Conservation (phyloP, 2,329 filamentous ascomycete species). For the Aurifilum marmelostoma region DNA sequence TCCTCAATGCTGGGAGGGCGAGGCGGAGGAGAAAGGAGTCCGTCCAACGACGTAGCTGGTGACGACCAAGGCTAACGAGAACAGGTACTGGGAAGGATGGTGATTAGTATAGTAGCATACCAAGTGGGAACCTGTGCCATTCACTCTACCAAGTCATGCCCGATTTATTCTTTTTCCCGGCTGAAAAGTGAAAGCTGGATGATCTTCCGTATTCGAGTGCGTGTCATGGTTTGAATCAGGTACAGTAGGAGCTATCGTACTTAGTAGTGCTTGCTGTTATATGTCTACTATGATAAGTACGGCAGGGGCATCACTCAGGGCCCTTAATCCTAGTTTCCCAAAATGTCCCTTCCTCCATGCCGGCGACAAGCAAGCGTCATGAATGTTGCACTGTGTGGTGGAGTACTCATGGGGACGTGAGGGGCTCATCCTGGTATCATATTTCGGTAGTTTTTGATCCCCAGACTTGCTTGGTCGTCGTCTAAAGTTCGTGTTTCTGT, state of each 20-base stretch:
- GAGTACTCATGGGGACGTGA: not conserved
- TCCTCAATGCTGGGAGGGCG: too few relatives aligned
- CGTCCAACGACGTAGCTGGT: too few relatives aligned
- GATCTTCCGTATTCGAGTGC: not conserved
- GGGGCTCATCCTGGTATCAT: not conserved
- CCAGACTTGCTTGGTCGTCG: not conserved
- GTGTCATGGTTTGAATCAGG: too few relatives aligned
- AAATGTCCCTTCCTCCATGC: not conserved
- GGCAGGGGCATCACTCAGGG: too few relatives aligned
- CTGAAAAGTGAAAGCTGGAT: not conserved
- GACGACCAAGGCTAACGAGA: not conserved
- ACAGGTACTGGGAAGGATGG: not conserved
- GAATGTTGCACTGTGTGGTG: not conserved
- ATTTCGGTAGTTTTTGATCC: not conserved
- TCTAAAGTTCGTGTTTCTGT: not conserved
- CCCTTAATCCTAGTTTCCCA: not conserved
- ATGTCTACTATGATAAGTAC: too few relatives aligned
- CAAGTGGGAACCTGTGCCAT: not conserved
- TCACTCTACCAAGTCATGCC: not conserved
- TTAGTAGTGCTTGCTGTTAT: too few relatives aligned
- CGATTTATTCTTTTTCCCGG: not conserved
- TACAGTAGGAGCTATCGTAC: not conserved
- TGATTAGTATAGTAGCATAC: not conserved
- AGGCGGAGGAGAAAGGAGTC: too few relatives aligned
- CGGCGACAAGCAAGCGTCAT: not conserved